Conservation (phyloP, 441 rosid species). For the Gossypium lobatum region DNA sequence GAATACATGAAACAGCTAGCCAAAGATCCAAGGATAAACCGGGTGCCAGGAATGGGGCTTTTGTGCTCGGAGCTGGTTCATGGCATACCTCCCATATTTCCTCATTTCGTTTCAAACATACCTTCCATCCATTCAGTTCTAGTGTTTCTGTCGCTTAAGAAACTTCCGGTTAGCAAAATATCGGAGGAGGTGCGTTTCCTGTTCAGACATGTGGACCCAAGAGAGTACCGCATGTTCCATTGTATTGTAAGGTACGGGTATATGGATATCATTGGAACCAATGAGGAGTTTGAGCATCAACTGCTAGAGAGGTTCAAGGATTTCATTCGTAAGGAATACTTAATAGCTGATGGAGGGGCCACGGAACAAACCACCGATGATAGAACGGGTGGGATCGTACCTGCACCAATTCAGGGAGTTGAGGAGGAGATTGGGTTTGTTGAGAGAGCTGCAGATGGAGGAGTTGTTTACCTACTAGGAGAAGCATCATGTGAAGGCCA, state of each 20-base stretch:
- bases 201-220: conserved; percentile 60
- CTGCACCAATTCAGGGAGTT: conserved; percentile 22
- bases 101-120: conserved; percentile 50
- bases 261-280: conserved; percentile 41
- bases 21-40: conserved; percentile 30
- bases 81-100: conserved; percentile 66
- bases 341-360: conserved; percentile 24
- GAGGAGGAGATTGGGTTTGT: conserved; percentile 56
- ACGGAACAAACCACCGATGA: background rate
- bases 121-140: conserved; percentile 58
- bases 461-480: conserved; percentile 61
- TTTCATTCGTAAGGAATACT: conserved; percentile 50
- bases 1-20: conserved; percentile 42
- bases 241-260: conserved; percentile 74
- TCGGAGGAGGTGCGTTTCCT: conserved; percentile 52
- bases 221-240: conserved; percentile 48
- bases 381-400: conserved; percentile 16
- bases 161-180: conserved; percentile 49
- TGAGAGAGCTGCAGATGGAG: conserved; percentile 52
- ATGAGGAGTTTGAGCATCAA: conserved; percentile 55
- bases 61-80: conserved; percentile 73
- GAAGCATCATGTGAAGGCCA: conserved; percentile 59
- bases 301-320: conserved; percentile 52
- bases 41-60: conserved; percentile 59
- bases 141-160: conserved; percentile 63